Conservation (phyloP, 495 filamentous ascomycete genomes). For the Podospora didyma region DNA sequence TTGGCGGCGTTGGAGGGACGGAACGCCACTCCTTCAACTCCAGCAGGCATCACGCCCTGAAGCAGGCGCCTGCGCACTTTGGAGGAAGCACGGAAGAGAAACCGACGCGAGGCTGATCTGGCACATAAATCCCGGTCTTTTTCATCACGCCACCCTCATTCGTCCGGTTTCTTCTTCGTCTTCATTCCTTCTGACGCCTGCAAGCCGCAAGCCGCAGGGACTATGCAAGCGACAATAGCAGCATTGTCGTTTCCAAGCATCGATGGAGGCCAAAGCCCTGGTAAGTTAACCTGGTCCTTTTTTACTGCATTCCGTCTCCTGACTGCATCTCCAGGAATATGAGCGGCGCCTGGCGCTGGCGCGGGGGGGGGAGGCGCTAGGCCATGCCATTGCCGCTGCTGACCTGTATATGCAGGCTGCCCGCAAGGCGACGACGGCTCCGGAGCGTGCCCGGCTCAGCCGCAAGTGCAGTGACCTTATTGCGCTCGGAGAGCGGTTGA, state of each 20-base stretch:
- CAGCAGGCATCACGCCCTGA: no score
- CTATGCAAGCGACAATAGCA: not conserved
- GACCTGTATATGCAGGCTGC: conserved; percentile 77
- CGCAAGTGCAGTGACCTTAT: conserved; percentile 64
- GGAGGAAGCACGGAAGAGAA: no score
- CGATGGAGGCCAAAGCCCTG: conserved; percentile 37
- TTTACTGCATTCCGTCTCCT: conserved; percentile 10
- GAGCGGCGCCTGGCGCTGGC: conserved; percentile 54
- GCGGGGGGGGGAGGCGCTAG: conserved; percentile 61
- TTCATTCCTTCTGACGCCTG: no score
- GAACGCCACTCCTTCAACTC: no score
- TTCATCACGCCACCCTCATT: no score
- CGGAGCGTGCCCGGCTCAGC: conserved; percentile 57
- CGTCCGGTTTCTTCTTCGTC: not conserved
- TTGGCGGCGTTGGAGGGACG: no score
- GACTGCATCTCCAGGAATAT: conserved; percentile 48
- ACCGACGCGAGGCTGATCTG: no score
- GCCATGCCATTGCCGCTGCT: conserved; percentile 66
- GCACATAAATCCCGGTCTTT: no score
- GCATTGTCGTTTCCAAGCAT: conserved; percentile 1
- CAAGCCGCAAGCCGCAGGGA: not conserved
- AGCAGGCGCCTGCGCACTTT: no score
- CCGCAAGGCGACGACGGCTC: conserved; percentile 42
- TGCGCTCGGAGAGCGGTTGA: conserved; percentile 68
- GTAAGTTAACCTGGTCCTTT: conserved; percentile 18